Base-by-base conservation (phyloP, 345 rosid species). In the Euphorbia pulcherrima region DNA sequence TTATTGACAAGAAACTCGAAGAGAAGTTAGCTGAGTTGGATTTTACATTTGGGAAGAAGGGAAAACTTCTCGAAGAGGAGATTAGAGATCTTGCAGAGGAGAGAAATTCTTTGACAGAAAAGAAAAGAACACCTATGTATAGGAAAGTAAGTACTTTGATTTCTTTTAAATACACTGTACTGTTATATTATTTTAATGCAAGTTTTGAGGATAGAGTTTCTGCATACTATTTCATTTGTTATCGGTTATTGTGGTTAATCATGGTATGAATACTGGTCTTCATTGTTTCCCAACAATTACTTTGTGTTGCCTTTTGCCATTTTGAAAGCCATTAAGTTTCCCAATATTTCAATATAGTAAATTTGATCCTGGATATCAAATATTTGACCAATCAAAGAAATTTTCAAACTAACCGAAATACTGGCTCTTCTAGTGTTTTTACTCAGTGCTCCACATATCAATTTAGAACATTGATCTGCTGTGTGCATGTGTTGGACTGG, bases 61-160 rank as follows among this genome's bases (percentile, higher is more conserved):
- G 96, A 13, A 93, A 86, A 76, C 79, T 75, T 73, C 84, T 93
- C 23, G 96, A 93, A 82, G 97, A 90, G 81, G 97, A 90, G 81
- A 93, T 93, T 69, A 83, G 88, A 75, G 88, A 86, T 78, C 87
- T 90, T 6, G 95, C 98, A 7, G 97, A 89, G 81, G 97, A 93
- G 73, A 88, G 99, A 79, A 91, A 93, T 82, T 76, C 82, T 75
- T 80, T 93, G 87, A 93, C 92, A 3, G 96, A 91, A 80, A 83
- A 78, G 90, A 90, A 86, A 82, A 82, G 87, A 74, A 84, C 59
- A 74, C 98, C 97, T 39, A 83, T 90, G 72, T 89, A 83, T 74
- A 74, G 97, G 60, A 93, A 86, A 78, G 98, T 93, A 69, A 77
- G 82, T 78, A 12, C 44, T 54, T 17, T 44, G 41, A 12, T 39